Evolutionary conservation across 2,329 filamentous ascomycete species (phyloP).

Genomic region (Samsoniella hepiali): DNA sequence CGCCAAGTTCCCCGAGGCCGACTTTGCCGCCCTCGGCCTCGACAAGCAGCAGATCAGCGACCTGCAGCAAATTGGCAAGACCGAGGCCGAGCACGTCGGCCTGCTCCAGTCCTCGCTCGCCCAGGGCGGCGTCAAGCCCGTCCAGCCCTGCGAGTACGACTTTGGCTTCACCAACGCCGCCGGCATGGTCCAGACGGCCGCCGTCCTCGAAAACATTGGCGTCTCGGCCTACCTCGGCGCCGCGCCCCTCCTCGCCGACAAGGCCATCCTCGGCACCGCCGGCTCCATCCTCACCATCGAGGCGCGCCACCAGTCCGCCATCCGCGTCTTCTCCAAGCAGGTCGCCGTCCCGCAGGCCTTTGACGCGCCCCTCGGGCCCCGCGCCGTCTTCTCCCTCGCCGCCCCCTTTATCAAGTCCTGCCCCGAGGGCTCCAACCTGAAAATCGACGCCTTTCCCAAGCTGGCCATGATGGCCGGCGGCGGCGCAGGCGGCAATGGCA

Average conservation of each 20-base stretch:
- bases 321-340: slow-evolving; percentile 48
- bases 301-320: slow-evolving; percentile 59
- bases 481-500: neutral
- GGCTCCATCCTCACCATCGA: slow-evolving; percentile 63
- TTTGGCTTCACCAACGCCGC: slow-evolving; percentile 55
- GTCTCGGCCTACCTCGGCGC: slow-evolving; percentile 64
- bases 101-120: slow-evolving; percentile 40
- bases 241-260: slow-evolving; percentile 56
- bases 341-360: slow-evolving; percentile 57
- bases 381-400: slow-evolving; percentile 63
- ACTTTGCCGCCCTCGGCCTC: slow-evolving; percentile 53
- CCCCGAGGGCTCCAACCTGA: slow-evolving; percentile 52
- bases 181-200: slow-evolving; percentile 54
- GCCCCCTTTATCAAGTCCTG: slow-evolving; percentile 58
- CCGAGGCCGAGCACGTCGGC: slow-evolving; percentile 54
- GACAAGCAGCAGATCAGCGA: slow-evolving; percentile 38
- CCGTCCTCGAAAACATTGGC: slow-evolving; percentile 62
- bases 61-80: slow-evolving; percentile 51
- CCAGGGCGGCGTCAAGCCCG: slow-evolving; percentile 43
- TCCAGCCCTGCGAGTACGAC: slow-evolving; percentile 53
- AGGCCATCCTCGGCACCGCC: slow-evolving; percentile 56
- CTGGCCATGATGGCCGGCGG: slow-evolving; percentile 32
- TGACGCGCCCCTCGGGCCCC: slow-evolving; percentile 55
- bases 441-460: slow-evolving; percentile 58
- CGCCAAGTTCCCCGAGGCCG: slow-evolving; percentile 49